phyloP scores from a whole-genome alignment of 179 eudicot species.

The Pouteria campechiana region DNA sequence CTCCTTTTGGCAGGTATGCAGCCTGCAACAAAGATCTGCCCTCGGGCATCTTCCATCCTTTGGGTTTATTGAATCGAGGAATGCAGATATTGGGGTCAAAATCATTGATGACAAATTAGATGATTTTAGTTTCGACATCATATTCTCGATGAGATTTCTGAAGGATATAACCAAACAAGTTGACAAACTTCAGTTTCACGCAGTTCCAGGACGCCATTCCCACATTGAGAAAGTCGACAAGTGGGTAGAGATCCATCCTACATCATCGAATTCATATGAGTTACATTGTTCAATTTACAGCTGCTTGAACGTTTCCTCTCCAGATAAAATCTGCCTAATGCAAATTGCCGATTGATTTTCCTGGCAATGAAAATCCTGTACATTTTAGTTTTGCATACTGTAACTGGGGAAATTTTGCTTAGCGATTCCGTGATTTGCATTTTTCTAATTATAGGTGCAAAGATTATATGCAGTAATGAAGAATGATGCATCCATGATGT shows the following conservation, averaged over 20 bases:
- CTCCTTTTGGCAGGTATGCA: constrained; percentile 33
- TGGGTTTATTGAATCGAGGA: constrained; percentile 40
- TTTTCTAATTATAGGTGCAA: too few relatives aligned
- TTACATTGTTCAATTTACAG: constrained; percentile 47
- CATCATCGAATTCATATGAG: constrained; percentile 65
- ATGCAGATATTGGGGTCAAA: constrained; percentile 47
- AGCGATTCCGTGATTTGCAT: too few relatives aligned
- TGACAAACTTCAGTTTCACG: constrained; percentile 28
- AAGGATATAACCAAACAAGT: constrained; percentile 30
- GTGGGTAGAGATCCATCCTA: constrained; percentile 59
- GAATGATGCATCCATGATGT: too few relatives aligned
- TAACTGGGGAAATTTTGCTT: too few relatives aligned
- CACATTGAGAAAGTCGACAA: constrained; percentile 59
- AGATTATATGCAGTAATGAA: too few relatives aligned
- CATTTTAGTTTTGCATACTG: too few relatives aligned
- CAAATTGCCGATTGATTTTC: constrained; percentile 28
- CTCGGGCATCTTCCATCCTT: constrained; percentile 29
- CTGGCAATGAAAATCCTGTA: too few relatives aligned
- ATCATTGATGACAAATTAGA: constrained; percentile 15
- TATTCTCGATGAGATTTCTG: constrained; percentile 44
- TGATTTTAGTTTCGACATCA: constrained; percentile 41
- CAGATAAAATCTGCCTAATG: constrained; percentile 38
- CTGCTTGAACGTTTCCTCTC: constrained; percentile 26
- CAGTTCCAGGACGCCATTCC: constrained; percentile 23
- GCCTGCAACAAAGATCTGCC: constrained; percentile 10